phyloP scores from a whole-genome alignment of 306 rosid species.

The Prinsepia uniflora region DNA sequence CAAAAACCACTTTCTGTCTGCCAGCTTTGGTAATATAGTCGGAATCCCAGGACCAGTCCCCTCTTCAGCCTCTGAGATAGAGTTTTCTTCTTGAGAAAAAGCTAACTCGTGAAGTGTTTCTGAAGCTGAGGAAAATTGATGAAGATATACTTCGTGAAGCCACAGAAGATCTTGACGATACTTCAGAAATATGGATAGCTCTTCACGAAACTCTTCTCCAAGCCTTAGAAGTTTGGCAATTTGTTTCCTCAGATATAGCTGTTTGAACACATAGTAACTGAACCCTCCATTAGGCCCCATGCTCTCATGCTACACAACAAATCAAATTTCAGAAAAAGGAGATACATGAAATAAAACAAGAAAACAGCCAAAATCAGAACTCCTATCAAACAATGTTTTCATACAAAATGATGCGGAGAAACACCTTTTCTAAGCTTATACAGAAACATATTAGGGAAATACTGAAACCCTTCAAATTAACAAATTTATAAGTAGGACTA shows the following conservation, averaged over 20 bases:
- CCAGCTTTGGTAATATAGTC: constrained; percentile 41
- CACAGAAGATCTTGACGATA: constrained; percentile 82
- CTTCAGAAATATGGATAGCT: constrained; percentile 68
- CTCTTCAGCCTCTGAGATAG: constrained; percentile 45
- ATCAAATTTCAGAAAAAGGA: constrained; percentile 21
- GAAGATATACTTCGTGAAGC: constrained; percentile 93
- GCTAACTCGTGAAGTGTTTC: constrained; percentile 82
- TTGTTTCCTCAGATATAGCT: constrained; percentile 65
- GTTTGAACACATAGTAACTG: constrained; percentile 72
- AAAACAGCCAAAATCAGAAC: constrained; percentile 9
- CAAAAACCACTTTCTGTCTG: constrained; percentile 76
- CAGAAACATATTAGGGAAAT: not conserved
- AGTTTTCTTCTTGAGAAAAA: constrained; percentile 54
- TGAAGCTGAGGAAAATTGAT: constrained; percentile 79
- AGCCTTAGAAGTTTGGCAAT: constrained; percentile 82
- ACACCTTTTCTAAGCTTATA: no score
- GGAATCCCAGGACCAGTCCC: constrained; percentile 34
- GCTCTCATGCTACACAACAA: constrained; percentile 77
- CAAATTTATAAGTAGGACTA: not conserved
- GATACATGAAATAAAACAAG: constrained; percentile 16
- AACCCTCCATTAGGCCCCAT: constrained; percentile 92
- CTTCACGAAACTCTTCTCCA: constrained; percentile 94
- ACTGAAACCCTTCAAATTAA: not conserved
- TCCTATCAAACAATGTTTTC: constrained; percentile 4
- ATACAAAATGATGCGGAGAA: not conserved